Evolutionary conservation across 2,329 filamentous ascomycete species (phyloP), one percentile per base, ranked within the genome.

Genomic region (Rutstroemia sp.): DNA sequence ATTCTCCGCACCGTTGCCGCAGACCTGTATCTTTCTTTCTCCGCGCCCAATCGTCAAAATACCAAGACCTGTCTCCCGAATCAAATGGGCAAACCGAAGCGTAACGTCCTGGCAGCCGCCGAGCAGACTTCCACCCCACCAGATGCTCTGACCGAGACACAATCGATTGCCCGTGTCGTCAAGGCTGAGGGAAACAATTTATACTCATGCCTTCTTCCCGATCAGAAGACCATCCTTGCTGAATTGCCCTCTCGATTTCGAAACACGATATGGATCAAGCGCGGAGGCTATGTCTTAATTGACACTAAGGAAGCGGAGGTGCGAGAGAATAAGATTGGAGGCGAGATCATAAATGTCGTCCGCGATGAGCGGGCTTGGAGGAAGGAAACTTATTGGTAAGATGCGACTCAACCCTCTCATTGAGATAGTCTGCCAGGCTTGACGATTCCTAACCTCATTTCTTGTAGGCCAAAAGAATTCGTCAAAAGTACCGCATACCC

Each of bases 321-420:
- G 23, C 75, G 84, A 51, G 85, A 87, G 46, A 90, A 90, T 65
- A 91, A 90, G 70, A 81, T 95, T 12, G 79, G 82, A 52, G 94
- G 92, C 14, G 89, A 96, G 71, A 96, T 99, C 65, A 79, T 95
- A 63, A 96, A 96, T 68, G 83, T 97, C 38, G 91, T 97, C 39
- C 79, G 89, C 39, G 90, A 96, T 67, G 92, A 96, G 75, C 95
- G 89, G 73, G 78, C 79, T 45, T 99, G 94, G 94, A 83, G 91
- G 67, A 96, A 95, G 73, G 84, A 88, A 75, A 67, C 77, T 9
- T 99, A 92, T 70, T 97, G 94, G 94, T 92, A 58, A 55, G 56
- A 5, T 17, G 39, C 39, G 16, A 42, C 39, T 19, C 39, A 16
- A 23, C 9, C 19, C 14, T 48, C 25, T 10, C 19, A 16, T 36